Evolutionary conservation across 768 basidiomycete species (phyloP).

Genomic region (Cystobasidium onofrii): DNA sequence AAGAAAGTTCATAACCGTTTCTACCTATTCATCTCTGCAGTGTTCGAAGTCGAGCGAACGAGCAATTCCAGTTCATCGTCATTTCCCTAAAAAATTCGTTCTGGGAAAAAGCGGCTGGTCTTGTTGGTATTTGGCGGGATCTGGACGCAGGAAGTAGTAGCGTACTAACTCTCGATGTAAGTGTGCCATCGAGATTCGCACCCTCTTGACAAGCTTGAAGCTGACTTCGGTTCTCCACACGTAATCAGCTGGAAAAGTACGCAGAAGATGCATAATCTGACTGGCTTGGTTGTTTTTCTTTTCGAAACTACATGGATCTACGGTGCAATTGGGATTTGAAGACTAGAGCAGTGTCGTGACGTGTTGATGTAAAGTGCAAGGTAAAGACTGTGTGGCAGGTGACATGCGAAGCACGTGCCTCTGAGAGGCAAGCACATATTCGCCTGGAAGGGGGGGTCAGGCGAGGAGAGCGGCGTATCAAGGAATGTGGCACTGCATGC

Average conservation of each 20-base stretch:
- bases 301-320: not conserved
- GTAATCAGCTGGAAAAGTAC: constrained; percentile 1
- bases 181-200: too few species aligned
- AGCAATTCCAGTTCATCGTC: constrained; percentile 87
- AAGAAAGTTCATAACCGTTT: constrained; percentile 30
- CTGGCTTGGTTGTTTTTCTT: not conserved
- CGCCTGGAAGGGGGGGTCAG: too few species aligned
- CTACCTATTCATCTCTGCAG: constrained; percentile 20
- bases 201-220: too few species aligned
- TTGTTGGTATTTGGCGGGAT: constrained; percentile 42
- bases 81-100: constrained; percentile 92
- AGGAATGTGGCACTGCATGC: too few species aligned
- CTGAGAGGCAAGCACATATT: too few species aligned
- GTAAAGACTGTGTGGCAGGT: too few species aligned
- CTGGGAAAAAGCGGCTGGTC: constrained; percentile 39
- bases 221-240: not conserved
- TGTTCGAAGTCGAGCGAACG: constrained; percentile 64
- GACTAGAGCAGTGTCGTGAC: too few species aligned
- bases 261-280: not conserved
- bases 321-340: too few species aligned
- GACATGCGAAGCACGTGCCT: too few species aligned
- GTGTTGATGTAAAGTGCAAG: too few species aligned
- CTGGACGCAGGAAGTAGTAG: constrained; percentile 56
- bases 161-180: constrained; percentile 82
- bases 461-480: too few species aligned